Base-by-base conservation (phyloP, 2,329 filamentous ascomycete species). In the Didymella exigua region DNA sequence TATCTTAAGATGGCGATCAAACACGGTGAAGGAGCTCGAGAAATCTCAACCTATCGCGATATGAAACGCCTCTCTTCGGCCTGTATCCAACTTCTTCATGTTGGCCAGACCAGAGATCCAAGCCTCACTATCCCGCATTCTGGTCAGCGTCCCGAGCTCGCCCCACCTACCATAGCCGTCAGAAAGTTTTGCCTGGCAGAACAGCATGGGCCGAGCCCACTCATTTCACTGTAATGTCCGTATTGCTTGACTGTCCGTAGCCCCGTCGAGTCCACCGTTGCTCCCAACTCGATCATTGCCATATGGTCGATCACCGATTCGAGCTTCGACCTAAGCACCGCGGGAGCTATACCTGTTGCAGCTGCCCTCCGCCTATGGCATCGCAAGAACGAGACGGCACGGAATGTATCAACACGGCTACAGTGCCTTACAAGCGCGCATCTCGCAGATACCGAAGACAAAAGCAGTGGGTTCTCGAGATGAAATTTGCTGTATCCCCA, bases 151-250 rank as follows among this genome's bases (percentile, higher is more conserved):
- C 50, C 46, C 54, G 54, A 49, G 27, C 13, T 8, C 48, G 59
- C 65, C 61, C 68, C 70, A 65, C 68, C 60, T 62, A n/a, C 55
- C 54, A 56, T 33, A 56, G 59, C 46, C 50, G 56, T 63, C 56
- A 61, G 51, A 62, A 49, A 61, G 42, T 49, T 66, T 63, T 49
- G 48, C 45, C 56, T 54, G 68, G 68, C 70, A 72, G 67, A 72
- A 67, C 60, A 51, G 30, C 14, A 8, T 26, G 18, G 40, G 43
- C 34, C 40, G 42, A 41, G 48, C 69, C 69, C 67, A 70, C 51
- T 67, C 45, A 60, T 9, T 44, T 36, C 6, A 16, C 29, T 48
- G 49, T 34, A 45, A 55, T 43, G 50, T 24, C 40, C 7, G 4
- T 26, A 24, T 29, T 23, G 41, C 45, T 18, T 68, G 62, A 70